phyloP scores from a whole-genome alignment of 495 filamentous ascomycete genomes.

The Xylaria nigripes region DNA sequence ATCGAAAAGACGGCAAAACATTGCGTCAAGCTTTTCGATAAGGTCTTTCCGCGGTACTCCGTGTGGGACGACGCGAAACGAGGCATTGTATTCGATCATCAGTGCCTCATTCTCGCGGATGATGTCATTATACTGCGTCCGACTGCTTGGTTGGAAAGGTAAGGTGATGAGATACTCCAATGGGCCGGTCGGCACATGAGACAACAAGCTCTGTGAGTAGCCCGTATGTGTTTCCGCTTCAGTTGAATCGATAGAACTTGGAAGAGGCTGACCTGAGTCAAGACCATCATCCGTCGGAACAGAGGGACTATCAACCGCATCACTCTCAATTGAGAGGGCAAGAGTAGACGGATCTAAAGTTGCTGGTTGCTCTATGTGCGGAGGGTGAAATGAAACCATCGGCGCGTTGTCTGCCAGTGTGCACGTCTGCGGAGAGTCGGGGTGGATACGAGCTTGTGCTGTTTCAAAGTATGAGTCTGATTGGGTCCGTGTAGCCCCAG shows the following conservation, averaged over 20 bases:
- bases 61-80: constrained; percentile 18
- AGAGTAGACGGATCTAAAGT: constrained; percentile 35
- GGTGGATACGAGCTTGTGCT: constrained; percentile 1
- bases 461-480: constrained; percentile 2
- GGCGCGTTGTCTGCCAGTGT: background rate
- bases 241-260: constrained; percentile 8
- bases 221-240: constrained; percentile 13
- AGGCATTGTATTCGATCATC: constrained; percentile 27
- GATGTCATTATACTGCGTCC: constrained; percentile 33
- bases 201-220: constrained; percentile 17
- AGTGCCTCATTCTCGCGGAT: constrained; percentile 28
- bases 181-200: constrained; percentile 12
- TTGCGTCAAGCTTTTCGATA: constrained; percentile 27
- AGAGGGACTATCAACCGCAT: constrained; percentile 17
- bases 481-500: background rate
- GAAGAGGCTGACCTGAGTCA: constrained; percentile 8
- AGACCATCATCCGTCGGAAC: constrained; percentile 17
- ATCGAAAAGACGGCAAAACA: constrained; percentile 32
- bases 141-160: constrained; percentile 31
- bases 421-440: background rate
- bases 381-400: background rate
- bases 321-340: constrained; percentile 27
- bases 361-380: constrained; percentile 18
- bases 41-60: constrained; percentile 19
- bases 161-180: constrained; percentile 34